These are phyloP conservation scores for Eucalyptus sideroxylon DNA, from an alignment of 345 rosid genomes.

Conservation along the genomic window DNA sequence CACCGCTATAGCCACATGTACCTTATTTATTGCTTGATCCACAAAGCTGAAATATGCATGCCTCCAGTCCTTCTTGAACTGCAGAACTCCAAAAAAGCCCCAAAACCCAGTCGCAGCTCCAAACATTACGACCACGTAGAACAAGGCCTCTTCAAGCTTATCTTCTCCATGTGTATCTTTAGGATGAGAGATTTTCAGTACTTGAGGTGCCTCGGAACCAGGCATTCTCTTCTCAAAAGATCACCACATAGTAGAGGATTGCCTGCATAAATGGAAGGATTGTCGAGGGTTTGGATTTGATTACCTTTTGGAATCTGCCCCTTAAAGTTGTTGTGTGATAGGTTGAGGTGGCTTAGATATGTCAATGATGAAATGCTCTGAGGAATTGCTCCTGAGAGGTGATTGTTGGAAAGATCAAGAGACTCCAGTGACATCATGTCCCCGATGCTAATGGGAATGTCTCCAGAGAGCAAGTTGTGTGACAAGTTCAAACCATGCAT, in stretches of 20 bases:
- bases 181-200: not conserved
- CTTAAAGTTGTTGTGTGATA: not conserved
- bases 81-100: not conserved
- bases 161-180: not conserved
- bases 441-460: not conserved
- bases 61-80: not conserved
- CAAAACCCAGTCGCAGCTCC: not conserved
- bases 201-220: not conserved
- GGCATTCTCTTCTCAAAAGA: not conserved
- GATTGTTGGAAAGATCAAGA: not conserved
- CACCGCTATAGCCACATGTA: not conserved
- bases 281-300: not conserved
- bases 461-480: not conserved
- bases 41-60: not conserved
- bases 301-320: not conserved
- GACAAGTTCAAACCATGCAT: not conserved
- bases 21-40: not conserved
- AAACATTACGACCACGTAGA: not conserved
- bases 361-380: not conserved
- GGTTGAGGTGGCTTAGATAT: not conserved
- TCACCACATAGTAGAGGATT: not conserved
- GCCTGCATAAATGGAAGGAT: not conserved
- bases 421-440: not conserved
- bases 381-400: not conserved
- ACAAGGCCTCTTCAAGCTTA: not conserved